phyloP scores from a whole-genome alignment of 2,329 filamentous ascomycete genomes.

The Arthrobotrys musiformis region DNA sequence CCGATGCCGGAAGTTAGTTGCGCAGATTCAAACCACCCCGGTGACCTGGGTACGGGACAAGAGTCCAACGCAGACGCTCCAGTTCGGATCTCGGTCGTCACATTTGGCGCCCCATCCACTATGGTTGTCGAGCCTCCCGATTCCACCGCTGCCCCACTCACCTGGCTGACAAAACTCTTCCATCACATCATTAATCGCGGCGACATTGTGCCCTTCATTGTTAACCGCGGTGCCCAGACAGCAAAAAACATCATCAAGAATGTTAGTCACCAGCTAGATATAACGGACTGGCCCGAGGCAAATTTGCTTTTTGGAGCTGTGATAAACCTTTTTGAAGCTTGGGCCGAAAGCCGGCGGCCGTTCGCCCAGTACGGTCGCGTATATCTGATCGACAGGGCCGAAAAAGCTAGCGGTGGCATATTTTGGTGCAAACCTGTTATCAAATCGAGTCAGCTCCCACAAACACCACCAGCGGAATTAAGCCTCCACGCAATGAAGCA shows the following conservation, averaged over 20 bases:
- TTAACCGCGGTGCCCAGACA: background rate
- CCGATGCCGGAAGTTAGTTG: background rate
- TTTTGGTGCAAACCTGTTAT: background rate
- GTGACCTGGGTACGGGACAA: no score
- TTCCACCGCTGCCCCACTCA: background rate
- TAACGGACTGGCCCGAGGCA: background rate
- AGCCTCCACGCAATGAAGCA: background rate
- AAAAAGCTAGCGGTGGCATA: background rate
- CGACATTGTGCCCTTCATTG: background rate
- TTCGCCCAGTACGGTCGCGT: background rate
- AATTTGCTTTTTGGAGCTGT: background rate
- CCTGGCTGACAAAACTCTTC: background rate
- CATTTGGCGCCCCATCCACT: background rate
- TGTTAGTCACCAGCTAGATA: background rate
- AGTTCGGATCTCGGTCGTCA: background rate
- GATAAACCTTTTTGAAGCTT: background rate
- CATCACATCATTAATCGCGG: background rate
- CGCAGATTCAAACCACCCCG: no score
- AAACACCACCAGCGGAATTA: background rate
- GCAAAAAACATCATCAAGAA: background rate
- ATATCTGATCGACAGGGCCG: background rate
- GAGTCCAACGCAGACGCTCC: background rate
- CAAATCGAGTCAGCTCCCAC: background rate
- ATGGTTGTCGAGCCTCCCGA: background rate
- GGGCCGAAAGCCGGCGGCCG: background rate